A percentile compares a stretch with the other conserved stretches of the same genome.
phyloP scores from a whole-genome alignment of 2,329 filamentous ascomycete species.

The Neoascochyta sp. region DNA sequence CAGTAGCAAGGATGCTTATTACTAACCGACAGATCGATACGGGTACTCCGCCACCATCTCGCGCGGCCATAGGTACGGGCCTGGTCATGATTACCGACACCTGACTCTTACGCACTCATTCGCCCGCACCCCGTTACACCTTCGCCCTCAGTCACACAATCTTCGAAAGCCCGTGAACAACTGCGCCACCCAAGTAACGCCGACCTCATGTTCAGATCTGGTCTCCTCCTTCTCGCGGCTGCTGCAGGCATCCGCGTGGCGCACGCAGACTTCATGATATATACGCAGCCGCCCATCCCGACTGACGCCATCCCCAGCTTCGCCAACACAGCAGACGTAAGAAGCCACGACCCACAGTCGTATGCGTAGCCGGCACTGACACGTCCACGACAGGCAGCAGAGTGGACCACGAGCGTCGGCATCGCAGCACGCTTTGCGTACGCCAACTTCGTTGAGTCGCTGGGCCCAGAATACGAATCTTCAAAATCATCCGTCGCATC shows the following conservation, averaged over 20 bases:
- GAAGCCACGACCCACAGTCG: neutral
- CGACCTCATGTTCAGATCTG: no score
- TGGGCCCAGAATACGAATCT: constrained; percentile 24
- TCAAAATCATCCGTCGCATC: constrained; percentile 25
- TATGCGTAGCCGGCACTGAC: constrained; percentile 2
- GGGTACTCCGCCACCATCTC: no score
- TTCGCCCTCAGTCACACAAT: no score
- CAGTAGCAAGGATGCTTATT: no score
- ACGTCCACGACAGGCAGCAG: constrained; percentile 12
- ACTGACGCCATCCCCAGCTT: constrained; percentile 25
- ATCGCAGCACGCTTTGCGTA: constrained; percentile 25
- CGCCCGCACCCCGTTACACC: no score
- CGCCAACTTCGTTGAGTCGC: constrained; percentile 15
- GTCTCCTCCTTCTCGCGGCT: constrained; percentile 14
- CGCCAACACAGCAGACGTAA: constrained; percentile 19
- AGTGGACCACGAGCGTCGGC: constrained; percentile 28
- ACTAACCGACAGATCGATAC: no score
- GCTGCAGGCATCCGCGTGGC: constrained; percentile 13
- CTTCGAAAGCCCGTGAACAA: no score
- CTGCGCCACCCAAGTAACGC: no score
- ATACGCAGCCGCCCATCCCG: constrained; percentile 29
- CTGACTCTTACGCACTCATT: no score
- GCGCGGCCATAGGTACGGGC: no score
- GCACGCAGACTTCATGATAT: constrained; percentile 31
- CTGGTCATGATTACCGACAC: no score